A percentile compares a stretch with the other conserved stretches of the same genome.
Evolutionary conservation across 805 yeast genomes (phyloP).

Genomic region (Suhomyces kilbournensis): DNA sequence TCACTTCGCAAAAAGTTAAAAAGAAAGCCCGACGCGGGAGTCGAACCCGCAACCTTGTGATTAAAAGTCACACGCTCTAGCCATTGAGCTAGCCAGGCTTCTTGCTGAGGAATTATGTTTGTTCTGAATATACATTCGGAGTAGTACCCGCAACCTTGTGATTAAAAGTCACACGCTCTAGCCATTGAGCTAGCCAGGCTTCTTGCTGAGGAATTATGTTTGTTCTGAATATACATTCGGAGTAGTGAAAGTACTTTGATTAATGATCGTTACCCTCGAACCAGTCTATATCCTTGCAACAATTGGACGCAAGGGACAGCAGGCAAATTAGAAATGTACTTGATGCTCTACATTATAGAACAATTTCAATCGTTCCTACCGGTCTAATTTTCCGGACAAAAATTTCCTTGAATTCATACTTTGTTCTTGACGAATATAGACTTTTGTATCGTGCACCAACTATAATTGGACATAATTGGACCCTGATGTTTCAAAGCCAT

Average conservation of each 20-base stretch:
- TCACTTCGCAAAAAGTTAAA: not conserved
- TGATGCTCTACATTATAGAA: too few species aligned
- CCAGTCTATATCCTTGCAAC: not conserved
- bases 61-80: constrained; percentile 11
- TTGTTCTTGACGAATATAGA: too few species aligned
- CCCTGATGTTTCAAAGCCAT: too few species aligned
- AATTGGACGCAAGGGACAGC: too few species aligned
- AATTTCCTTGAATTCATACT: too few species aligned
- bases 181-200: constrained; percentile 12
- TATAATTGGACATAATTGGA: too few species aligned
- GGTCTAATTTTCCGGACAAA: too few species aligned
- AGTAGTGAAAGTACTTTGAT: too few species aligned
- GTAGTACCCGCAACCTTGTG: constrained; percentile 12
- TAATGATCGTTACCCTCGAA: too few species aligned
- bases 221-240: not conserved
- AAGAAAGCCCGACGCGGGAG: constrained; percentile 10
- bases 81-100: constrained; percentile 12
- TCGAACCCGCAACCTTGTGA: constrained; percentile 12
- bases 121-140: not conserved
- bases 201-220: not conserved
- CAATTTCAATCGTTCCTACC: too few species aligned
- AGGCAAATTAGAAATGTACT: too few species aligned
- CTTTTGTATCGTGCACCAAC: too few species aligned
- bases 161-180: constrained; percentile 11
- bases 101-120: not conserved